Evolutionary conservation across 2,329 filamentous ascomycete species (phyloP).

Genomic region (Fusarium dimerum): DNA sequence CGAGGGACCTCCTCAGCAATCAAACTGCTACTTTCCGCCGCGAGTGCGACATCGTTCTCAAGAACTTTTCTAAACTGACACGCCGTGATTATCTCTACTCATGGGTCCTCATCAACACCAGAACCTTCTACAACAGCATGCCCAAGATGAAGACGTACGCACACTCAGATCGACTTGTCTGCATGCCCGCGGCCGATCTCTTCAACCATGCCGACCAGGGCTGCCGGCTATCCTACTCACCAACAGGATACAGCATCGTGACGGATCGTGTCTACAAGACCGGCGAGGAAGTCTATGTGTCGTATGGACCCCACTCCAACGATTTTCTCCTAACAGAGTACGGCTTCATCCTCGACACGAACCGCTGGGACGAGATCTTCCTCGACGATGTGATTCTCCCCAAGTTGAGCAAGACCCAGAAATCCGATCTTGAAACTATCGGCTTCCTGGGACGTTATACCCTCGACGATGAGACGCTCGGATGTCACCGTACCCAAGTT

Average conservation of each 20-base stretch:
- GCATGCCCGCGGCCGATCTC: slow-evolving; percentile 73
- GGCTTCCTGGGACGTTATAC: slow-evolving; percentile 55
- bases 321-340: slow-evolving; percentile 74
- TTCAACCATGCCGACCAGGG: slow-evolving; percentile 60
- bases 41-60: slow-evolving; percentile 41
- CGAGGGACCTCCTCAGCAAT: slow-evolving; percentile 48
- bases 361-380: slow-evolving; percentile 50
- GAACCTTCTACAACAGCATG: slow-evolving; percentile 60
- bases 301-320: slow-evolving; percentile 70
- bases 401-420: slow-evolving; percentile 38
- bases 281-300: slow-evolving; percentile 68
- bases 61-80: slow-evolving; percentile 32
- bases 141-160: slow-evolving; percentile 44
- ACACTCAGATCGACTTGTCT: slow-evolving; percentile 62
- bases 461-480: slow-evolving; percentile 37
- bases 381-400: slow-evolving; percentile 51
- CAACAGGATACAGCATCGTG: slow-evolving; percentile 56
- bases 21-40: slow-evolving; percentile 49
- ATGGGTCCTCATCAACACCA: slow-evolving; percentile 63
- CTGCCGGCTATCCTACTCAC: slow-evolving; percentile 54
- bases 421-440: slow-evolving; percentile 41
- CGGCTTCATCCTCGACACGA: slow-evolving; percentile 51
- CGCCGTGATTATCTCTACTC: slow-evolving; percentile 51
- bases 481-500: slow-evolving; percentile 56
- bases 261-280: slow-evolving; percentile 48